Percentiles rank a stretch among this genome's conserved stretches.
phyloP scores from a whole-genome alignment of 2,329 filamentous ascomycete genomes.

The Penicillium griseofulvum region DNA sequence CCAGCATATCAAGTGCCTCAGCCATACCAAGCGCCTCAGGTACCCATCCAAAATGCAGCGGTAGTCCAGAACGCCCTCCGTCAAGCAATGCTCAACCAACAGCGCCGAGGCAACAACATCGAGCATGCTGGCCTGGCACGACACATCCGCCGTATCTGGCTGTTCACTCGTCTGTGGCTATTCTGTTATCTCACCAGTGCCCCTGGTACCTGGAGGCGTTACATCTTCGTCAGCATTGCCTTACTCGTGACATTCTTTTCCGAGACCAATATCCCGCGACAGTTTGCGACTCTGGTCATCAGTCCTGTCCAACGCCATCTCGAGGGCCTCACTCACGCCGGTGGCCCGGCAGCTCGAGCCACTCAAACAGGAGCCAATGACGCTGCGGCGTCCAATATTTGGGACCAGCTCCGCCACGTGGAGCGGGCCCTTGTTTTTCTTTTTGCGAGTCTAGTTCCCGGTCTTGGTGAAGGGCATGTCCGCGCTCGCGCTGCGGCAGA shows the following conservation, averaged over 20 bases:
- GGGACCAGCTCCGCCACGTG: conserved; percentile 42
- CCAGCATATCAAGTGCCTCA: not conserved
- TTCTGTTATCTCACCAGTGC: conserved; percentile 59
- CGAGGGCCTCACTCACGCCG: conserved; percentile 41
- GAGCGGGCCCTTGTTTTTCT: conserved; percentile 62
- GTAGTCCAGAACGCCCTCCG: conserved; percentile 34
- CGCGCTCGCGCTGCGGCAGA: conserved; percentile 54
- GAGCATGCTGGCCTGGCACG: conserved; percentile 41
- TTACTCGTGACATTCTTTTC: conserved; percentile 42
- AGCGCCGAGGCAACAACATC: conserved; percentile 17
- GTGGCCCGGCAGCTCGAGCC: conserved; percentile 23
- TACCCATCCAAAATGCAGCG: conserved; percentile 17
- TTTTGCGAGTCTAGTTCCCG: conserved; percentile 60
- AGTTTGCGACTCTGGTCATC: conserved; percentile 33
- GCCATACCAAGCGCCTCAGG: not conserved
- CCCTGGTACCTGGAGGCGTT: conserved; percentile 46
- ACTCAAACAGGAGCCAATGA: not conserved
- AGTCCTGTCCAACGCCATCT: conserved; percentile 45
- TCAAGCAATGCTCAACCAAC: conserved; percentile 33
- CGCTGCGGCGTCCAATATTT: conserved; percentile 3
- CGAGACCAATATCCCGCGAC: conserved; percentile 40
- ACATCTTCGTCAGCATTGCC: conserved; percentile 39
- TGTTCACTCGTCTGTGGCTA: conserved; percentile 57
- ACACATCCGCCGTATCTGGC: conserved; percentile 52
- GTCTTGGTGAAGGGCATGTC: conserved; percentile 61